A percentile compares a stretch with the other conserved stretches of the same genome.
phyloP scores from a whole-genome alignment of 2,329 filamentous ascomycete species.

The Colletotrichum caudatum region DNA sequence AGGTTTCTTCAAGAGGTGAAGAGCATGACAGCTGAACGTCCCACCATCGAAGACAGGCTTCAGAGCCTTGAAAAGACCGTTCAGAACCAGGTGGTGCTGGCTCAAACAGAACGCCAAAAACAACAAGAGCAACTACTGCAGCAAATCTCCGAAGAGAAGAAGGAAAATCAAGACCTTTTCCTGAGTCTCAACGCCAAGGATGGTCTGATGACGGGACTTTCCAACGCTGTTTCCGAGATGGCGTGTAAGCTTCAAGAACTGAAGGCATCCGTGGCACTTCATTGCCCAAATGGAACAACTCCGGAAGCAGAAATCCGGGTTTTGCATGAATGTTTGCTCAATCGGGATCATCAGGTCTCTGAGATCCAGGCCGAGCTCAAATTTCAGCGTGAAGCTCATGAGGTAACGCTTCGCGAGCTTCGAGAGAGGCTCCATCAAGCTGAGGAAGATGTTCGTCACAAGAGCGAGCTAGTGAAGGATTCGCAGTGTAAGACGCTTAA shows the following conservation, averaged over 20 bases:
- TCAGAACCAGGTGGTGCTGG: conserved; percentile 1
- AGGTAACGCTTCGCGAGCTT: conserved; percentile 26
- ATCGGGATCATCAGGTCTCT: neutral
- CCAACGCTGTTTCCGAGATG: conserved; percentile 11
- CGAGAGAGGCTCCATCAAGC: neutral
- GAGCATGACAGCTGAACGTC: neutral
- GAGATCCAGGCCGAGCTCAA: neutral
- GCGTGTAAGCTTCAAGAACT: neutral
- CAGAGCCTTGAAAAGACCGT: conserved; percentile 21
- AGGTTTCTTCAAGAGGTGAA: conserved; percentile 13
- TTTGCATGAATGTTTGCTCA: neutral
- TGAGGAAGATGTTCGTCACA: conserved; percentile 7
- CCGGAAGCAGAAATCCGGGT: neutral
- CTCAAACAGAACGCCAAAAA: neutral
- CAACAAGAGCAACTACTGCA: conserved; percentile 13
- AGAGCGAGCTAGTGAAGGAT: neutral
- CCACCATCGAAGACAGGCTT: conserved; percentile 12
- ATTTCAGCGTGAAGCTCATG: neutral
- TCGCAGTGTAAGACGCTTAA: neutral
- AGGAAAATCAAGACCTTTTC: conserved; percentile 19
- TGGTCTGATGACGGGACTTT: neutral
- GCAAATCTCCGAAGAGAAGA: conserved; percentile 34
- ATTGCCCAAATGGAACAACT: neutral
- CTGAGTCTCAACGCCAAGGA: conserved; percentile 21
- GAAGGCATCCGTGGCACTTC: neutral